Evolutionary conservation across 2,329 filamentous ascomycete species (phyloP).

Genomic region (Pseudogymnoascus sp.): DNA sequence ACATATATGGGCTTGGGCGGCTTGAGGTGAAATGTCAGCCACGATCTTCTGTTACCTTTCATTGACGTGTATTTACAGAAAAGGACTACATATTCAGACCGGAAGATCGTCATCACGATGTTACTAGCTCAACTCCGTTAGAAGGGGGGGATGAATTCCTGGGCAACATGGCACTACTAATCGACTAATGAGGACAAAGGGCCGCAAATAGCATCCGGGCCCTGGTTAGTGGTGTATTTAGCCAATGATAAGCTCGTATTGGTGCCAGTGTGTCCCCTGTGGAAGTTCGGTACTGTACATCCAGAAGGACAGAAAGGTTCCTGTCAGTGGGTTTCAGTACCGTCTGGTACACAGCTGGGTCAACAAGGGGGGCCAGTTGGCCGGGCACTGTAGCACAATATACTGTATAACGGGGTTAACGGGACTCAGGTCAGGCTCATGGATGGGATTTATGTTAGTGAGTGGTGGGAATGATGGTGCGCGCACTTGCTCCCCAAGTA

Average conservation of each 20-base stretch:
- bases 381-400: neutral
- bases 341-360: neutral
- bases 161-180: neutral
- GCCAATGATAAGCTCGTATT: neutral
- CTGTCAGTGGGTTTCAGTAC: slow-evolving; percentile 9
- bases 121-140: slow-evolving; percentile 5
- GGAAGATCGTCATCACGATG: slow-evolving; percentile 8
- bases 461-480: neutral
- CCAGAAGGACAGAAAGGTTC: neutral
- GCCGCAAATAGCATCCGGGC: neutral
- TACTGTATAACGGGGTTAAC: neutral
- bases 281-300: neutral
- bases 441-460: slow-evolving; percentile 3
- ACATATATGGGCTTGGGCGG: neutral
- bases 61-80: slow-evolving; percentile 5
- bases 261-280: neutral
- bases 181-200: slow-evolving; percentile 4
- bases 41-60: slow-evolving; percentile 4
- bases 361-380: neutral
- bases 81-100: neutral
- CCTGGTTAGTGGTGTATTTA: neutral
- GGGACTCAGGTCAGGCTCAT: neutral
- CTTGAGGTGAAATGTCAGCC: neutral
- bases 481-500: neutral
- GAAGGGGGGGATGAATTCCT: neutral